Conservation (phyloP, 1,284 basidiomycete species). For the Peniophora sp. region DNA sequence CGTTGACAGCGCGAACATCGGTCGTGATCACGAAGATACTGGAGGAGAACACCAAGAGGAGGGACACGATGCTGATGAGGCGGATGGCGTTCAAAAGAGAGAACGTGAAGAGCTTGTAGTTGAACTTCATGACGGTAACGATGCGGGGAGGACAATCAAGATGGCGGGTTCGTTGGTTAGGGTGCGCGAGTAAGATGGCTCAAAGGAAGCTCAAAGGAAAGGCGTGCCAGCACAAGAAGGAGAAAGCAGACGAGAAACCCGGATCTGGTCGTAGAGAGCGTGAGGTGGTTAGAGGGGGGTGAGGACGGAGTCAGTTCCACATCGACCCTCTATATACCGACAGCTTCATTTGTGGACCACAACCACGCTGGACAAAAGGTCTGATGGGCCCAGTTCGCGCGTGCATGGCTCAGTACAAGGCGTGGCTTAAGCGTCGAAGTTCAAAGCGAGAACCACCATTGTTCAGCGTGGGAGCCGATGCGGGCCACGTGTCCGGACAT, state of each 20-base stretch:
- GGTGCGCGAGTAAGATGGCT: conserved; percentile 1
- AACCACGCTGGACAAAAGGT: no score
- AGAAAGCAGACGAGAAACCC: conserved; percentile 2
- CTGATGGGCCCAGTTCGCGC: no score
- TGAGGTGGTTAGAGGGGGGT: no score
- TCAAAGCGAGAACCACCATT: no score
- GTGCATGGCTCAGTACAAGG: no score
- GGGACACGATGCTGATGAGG: conserved; percentile 68
- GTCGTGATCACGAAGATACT: conserved; percentile 76
- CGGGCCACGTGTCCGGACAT: no score
- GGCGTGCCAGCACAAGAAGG: conserved; percentile 14
- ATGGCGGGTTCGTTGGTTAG: neutral
- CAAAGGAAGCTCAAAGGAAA: conserved; percentile 4
- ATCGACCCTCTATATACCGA: no score
- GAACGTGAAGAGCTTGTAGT: conserved; percentile 51
- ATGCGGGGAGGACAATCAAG: no score
- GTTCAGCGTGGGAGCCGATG: no score
- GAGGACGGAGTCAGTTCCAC: no score
- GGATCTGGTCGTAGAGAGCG: neutral
- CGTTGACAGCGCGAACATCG: conserved; percentile 73
- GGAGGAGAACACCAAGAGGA: conserved; percentile 73
- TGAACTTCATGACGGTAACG: conserved; percentile 20
- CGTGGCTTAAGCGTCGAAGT: no score
- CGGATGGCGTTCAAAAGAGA: conserved; percentile 76
- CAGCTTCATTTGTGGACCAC: no score